Evolutionary conservation across 177 flowering plant genomes (phyloP).

Genomic region (Tripterygium wilfordii): DNA sequence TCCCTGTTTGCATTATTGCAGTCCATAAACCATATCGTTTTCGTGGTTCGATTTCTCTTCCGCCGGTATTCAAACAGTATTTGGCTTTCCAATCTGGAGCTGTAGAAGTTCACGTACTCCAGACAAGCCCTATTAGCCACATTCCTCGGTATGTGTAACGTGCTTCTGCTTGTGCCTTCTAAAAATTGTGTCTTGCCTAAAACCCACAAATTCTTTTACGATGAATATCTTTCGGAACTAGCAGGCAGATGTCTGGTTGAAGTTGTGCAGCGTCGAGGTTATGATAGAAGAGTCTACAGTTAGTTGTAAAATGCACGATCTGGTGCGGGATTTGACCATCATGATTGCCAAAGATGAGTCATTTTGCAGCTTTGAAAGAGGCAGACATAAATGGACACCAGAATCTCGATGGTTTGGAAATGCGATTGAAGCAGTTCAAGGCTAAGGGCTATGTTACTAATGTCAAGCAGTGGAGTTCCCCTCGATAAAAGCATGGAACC

Average conservation of each 20-base stretch:
- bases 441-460: slow-evolving; percentile 16
- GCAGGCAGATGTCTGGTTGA: slow-evolving; percentile 18
- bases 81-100: too few species aligned
- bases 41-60: too few species aligned
- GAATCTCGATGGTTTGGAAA: slow-evolving; percentile 12
- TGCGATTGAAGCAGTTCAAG: slow-evolving; percentile 7
- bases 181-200: too few species aligned
- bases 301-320: slow-evolving; percentile 17
- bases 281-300: slow-evolving; percentile 17
- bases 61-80: too few species aligned
- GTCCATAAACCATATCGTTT: too few species aligned
- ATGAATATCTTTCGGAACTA: slow-evolving; percentile 6
- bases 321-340: slow-evolving; percentile 20
- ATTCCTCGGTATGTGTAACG: too few species aligned
- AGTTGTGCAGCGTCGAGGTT: slow-evolving; percentile 6
- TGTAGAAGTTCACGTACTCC: too few species aligned
- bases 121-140: too few species aligned
- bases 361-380: slow-evolving; percentile 9
- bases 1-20: too few species aligned
- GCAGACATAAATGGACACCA: slow-evolving; percentile 1
- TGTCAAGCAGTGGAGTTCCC: slow-evolving; percentile 1
- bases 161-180: too few species aligned
- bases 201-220: too few species aligned
- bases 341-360: slow-evolving; percentile 10
- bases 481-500: background rate